Percentiles rank a stretch among this genome's conserved stretches.
These are phyloP conservation scores for Dictyostelium citrinum DNA, from an alignment of 78 protist species.

Conservation along the genomic window DNA sequence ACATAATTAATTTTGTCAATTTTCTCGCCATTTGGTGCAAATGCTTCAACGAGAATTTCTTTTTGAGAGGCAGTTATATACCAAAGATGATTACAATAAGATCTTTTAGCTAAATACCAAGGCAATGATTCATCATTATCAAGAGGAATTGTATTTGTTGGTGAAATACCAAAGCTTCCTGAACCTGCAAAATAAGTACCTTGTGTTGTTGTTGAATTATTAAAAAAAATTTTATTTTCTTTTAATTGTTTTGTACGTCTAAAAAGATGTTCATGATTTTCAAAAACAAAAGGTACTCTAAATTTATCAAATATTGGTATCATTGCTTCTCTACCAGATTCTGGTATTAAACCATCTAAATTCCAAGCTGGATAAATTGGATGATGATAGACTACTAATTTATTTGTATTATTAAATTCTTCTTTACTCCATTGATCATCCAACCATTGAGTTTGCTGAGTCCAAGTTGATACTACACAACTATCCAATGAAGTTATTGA, in stretches of 20 bases:
- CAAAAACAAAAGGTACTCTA: constrained; percentile 27
- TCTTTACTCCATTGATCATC: background rate
- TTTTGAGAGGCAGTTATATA: background rate
- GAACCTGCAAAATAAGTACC: constrained; percentile 46
- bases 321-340: background rate
- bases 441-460: constrained; percentile 21
- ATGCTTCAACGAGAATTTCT: background rate
- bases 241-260: constrained; percentile 20
- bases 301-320: constrained; percentile 27
- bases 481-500: constrained; percentile 17
- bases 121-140: background rate
- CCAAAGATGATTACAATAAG: constrained; percentile 44
- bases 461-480: constrained; percentile 33
- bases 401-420: background rate
- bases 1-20: background rate
- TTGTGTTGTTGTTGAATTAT: background rate
- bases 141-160: background rate
- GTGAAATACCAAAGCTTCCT: constrained; percentile 49
- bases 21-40: constrained; percentile 26
- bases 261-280: constrained; percentile 67
- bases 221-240: background rate
- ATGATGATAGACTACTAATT: constrained; percentile 15
- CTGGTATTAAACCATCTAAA: background rate
- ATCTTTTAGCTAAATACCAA: background rate
- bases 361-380: constrained; percentile 45